These are phyloP conservation scores for Panaeolus papilionaceus DNA, from an alignment of 768 basidiomycete species.

Conservation along the genomic window DNA sequence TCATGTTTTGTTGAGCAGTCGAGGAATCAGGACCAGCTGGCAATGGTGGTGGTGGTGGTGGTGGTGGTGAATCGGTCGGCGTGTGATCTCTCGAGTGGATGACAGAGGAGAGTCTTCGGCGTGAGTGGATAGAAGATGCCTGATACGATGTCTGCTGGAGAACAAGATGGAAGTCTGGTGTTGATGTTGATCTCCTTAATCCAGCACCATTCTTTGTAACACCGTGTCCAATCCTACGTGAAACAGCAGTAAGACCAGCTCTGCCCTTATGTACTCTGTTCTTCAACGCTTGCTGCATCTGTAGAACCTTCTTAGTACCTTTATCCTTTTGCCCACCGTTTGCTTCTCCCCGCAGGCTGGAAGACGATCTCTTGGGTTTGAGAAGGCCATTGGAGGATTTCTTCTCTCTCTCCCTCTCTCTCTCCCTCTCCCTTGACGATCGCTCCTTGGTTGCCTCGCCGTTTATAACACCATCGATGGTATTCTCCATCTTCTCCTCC, in stretches of 20 bases:
- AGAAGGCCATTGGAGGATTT: slow-evolving; percentile 21
- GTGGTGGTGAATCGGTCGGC: slow-evolving; percentile 46
- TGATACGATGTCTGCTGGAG: slow-evolving; percentile 67
- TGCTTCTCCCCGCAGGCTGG: slow-evolving; percentile 38
- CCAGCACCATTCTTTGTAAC: slow-evolving; percentile 57
- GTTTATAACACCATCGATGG: slow-evolving; percentile 12
- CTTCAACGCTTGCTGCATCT: slow-evolving; percentile 77
- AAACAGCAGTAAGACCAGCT: slow-evolving; percentile 76
- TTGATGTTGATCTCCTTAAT: slow-evolving; percentile 67
- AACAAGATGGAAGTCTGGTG: slow-evolving; percentile 80
- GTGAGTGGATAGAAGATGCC: slow-evolving; percentile 86
- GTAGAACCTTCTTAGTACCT: slow-evolving; percentile 73
- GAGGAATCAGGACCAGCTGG: slow-evolving; percentile 39
- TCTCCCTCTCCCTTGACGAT: slow-evolving; percentile 22
- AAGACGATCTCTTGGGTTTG: slow-evolving; percentile 45
- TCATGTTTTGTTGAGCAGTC: slow-evolving; percentile 39
- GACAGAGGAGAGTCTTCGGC: slow-evolving; percentile 61
- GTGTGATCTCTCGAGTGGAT: slow-evolving; percentile 44
- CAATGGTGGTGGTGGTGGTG: slow-evolving; percentile 53
- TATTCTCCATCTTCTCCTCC: slow-evolving; percentile 25
- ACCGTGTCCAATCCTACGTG: slow-evolving; percentile 76
- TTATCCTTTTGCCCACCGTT: slow-evolving; percentile 48
- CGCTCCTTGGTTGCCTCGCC: slow-evolving; percentile 23
- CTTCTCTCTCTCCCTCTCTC: slow-evolving; percentile 23
- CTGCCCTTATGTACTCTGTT: slow-evolving; percentile 76